These are phyloP conservation scores for Ophiocordyceps sinensis DNA, from an alignment of 2,329 filamentous ascomycete species.

Conservation along the genomic window DNA sequence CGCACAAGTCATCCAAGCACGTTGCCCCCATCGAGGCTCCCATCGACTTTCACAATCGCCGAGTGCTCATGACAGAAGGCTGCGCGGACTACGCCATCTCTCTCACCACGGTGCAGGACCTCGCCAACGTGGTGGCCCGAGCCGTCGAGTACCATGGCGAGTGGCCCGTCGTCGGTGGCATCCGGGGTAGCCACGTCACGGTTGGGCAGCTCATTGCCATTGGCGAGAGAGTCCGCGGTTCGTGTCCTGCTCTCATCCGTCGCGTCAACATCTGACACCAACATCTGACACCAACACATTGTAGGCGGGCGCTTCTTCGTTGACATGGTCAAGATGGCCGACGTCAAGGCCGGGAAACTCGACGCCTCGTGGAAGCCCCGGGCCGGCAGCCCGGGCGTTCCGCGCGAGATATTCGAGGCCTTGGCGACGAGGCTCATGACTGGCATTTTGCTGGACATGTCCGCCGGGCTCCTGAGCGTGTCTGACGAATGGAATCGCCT, in stretches of 20 bases:
- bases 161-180: slow-evolving; percentile 27
- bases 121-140: slow-evolving; percentile 21
- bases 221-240: slow-evolving; percentile 11
- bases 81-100: too few relatives aligned
- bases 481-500: slow-evolving; percentile 29
- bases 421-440: background rate
- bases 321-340: background rate
- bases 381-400: background rate
- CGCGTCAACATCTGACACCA: background rate
- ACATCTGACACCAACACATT: too few relatives aligned
- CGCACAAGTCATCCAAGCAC: slow-evolving; percentile 27
- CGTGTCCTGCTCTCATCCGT: background rate
- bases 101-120: slow-evolving; percentile 26
- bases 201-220: slow-evolving; percentile 20
- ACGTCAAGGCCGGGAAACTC: background rate
- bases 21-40: slow-evolving; percentile 15
- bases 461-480: slow-evolving; percentile 20
- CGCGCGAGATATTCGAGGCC: background rate
- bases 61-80: background rate
- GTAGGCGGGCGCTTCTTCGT: background rate
- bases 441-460: slow-evolving; percentile 14
- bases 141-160: slow-evolving; percentile 26
- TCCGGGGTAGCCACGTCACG: slow-evolving; percentile 21
- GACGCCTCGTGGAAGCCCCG: background rate
- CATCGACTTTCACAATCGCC: background rate